phyloP scores from a whole-genome alignment of 768 basidiomycete genomes.

The Kwoniella dejecticola region DNA sequence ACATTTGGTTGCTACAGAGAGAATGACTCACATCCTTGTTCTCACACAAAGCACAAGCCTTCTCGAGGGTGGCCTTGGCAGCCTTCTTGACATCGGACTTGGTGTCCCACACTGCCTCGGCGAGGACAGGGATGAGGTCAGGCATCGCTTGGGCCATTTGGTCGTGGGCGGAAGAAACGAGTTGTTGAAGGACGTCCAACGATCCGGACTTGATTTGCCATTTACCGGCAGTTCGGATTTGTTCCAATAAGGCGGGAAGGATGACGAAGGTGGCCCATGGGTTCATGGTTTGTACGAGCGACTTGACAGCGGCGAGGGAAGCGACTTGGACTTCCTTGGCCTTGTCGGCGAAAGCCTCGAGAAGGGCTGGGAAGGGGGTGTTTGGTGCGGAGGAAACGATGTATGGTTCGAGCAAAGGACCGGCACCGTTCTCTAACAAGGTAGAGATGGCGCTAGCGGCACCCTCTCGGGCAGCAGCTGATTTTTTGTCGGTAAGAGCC shows the following conservation, averaged over 20 bases:
- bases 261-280: conserved; percentile 82
- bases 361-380: conserved; percentile 79
- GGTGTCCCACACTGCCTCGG: conserved; percentile 98
- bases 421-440: conserved; percentile 69
- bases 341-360: conserved; percentile 95
- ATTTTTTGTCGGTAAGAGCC: conserved; percentile 94
- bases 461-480: conserved; percentile 84
- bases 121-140: conserved; percentile 88
- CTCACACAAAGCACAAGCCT: conserved; percentile 88
- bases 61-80: conserved; percentile 88
- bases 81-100: conserved; percentile 99
- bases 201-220: conserved; percentile 96
- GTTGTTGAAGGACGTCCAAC: conserved; percentile 77
- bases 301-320: conserved; percentile 78
- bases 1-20: conserved; percentile 63
- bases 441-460: conserved; percentile 72
- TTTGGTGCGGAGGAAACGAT: conserved; percentile 69
- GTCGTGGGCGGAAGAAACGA: conserved; percentile 75
- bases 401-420: conserved; percentile 81
- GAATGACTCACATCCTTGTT: conserved; percentile 78
- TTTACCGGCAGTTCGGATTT: conserved; percentile 94
- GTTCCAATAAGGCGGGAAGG: conserved; percentile 83
- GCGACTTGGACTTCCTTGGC: conserved; percentile 81
- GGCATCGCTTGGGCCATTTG: conserved; percentile 89
- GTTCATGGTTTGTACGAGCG: conserved; percentile 75